Evolutionary conservation across 2,329 filamentous ascomycete genomes (phyloP).

Genomic region (Pseudofabraea citricarpa): DNA sequence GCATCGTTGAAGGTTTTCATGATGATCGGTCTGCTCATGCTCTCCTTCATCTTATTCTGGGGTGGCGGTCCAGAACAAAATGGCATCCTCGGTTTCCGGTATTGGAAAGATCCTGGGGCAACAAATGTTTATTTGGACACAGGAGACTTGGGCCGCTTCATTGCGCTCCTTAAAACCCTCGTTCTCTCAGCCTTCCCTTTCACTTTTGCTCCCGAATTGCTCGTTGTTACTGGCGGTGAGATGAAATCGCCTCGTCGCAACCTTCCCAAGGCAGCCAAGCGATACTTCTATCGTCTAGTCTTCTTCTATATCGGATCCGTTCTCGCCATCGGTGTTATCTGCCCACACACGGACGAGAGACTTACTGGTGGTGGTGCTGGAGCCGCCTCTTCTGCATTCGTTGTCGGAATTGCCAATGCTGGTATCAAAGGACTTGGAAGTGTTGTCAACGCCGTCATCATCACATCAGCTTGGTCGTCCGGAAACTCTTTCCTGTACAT

Average conservation of each 20-base stretch:
- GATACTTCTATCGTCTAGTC: constrained; percentile 57
- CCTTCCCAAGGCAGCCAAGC: constrained; percentile 52
- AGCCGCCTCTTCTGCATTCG: constrained; percentile 46
- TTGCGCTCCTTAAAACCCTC: constrained; percentile 43
- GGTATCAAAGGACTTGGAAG: constrained; percentile 44
- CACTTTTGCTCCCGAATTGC: constrained; percentile 44
- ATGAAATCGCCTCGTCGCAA: constrained; percentile 54
- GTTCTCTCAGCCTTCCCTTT: constrained; percentile 45
- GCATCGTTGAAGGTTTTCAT: constrained; percentile 27
- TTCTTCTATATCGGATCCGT: constrained; percentile 56
- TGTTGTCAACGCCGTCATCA: constrained; percentile 51
- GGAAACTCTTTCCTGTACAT: constrained; percentile 51
- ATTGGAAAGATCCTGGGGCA: constrained; percentile 44
- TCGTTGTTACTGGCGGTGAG: constrained; percentile 52
- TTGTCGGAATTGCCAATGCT: constrained; percentile 42
- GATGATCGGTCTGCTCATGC: constrained; percentile 19
- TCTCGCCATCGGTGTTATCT: constrained; percentile 56
- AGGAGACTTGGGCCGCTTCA: constrained; percentile 42
- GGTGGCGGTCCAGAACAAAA: constrained; percentile 28
- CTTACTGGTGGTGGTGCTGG: constrained; percentile 48
- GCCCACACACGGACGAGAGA: constrained; percentile 44
- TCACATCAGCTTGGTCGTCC: constrained; percentile 49
- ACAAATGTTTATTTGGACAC: constrained; percentile 34
- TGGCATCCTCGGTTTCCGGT: constrained; percentile 35
- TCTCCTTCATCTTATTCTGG: constrained; percentile 21